These are phyloP conservation scores for Homolaphlyctis polyrhiza DNA, from an alignment of 371 early-diverging fungal species.

Conservation along the genomic window DNA sequence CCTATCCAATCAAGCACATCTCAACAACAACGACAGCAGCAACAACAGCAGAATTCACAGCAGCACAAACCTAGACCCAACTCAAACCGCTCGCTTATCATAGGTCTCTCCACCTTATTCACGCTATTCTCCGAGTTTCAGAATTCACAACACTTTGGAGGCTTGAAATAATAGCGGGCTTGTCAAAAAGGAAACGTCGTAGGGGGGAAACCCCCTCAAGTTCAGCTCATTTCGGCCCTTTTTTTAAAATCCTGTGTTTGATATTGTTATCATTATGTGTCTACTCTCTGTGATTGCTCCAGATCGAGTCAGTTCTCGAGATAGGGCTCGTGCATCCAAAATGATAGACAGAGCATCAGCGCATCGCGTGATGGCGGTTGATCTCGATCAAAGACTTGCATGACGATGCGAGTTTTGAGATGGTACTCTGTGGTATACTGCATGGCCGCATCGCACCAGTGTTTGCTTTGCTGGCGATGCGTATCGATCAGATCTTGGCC, in stretches of 20 bases:
- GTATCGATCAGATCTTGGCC: neutral
- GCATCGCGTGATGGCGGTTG: neutral
- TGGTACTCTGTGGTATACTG: neutral
- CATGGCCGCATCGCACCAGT: neutral
- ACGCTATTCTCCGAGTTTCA: neutral
- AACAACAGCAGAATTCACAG: too few species aligned
- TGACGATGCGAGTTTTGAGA: neutral
- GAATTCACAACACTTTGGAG: conserved; percentile 1
- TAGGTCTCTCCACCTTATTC: neutral
- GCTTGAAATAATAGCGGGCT: neutral
- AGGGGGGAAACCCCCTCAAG: too few species aligned
- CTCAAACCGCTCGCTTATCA: neutral
- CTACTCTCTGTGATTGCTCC: too few species aligned
- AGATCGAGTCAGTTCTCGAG: neutral
- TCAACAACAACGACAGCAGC: too few species aligned
- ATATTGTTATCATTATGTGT: too few species aligned
- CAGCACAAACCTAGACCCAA: too few species aligned
- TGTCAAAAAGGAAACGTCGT: neutral
- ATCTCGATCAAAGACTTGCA: too few species aligned
- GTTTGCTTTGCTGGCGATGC: neutral
- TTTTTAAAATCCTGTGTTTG: too few species aligned
- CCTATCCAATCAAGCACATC: neutral
- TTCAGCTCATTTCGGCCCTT: too few species aligned
- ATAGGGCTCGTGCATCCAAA: neutral
- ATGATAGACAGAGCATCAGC: neutral